Percentiles rank a stretch among this genome's conserved stretches.
These are phyloP conservation scores for Vitis rupestris DNA, from an alignment of 164 flowering plant genomes.

Conservation along the genomic window DNA sequence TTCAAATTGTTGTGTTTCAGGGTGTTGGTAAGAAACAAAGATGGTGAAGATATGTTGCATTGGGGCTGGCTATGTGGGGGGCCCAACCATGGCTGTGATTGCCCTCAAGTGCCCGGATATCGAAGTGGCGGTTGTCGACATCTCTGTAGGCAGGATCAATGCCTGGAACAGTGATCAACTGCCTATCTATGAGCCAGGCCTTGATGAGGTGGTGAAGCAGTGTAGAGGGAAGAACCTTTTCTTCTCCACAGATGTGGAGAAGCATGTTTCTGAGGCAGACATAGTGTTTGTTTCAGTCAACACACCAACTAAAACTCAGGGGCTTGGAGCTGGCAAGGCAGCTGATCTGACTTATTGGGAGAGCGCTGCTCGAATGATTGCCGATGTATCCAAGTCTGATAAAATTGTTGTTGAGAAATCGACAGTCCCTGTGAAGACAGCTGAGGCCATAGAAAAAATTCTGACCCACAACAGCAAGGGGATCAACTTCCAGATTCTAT, in stretches of 20 bases:
- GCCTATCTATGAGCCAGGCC: constrained; percentile 61
- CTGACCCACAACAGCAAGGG: constrained; percentile 59
- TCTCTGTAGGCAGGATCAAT: constrained; percentile 46
- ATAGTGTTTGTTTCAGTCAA: constrained; percentile 72
- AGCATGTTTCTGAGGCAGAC: constrained; percentile 53
- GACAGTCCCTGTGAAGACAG: constrained; percentile 63
- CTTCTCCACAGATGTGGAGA: constrained; percentile 64
- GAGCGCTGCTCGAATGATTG: constrained; percentile 73
- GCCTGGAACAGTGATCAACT: constrained; percentile 68
- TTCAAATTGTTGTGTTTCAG: not conserved
- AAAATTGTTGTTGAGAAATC: constrained; percentile 75
- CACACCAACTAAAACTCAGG: constrained; percentile 69
- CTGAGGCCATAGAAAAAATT: constrained; percentile 70
- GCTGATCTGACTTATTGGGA: constrained; percentile 72
- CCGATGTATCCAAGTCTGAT: constrained; percentile 62
- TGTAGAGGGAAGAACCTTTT: constrained; percentile 73
- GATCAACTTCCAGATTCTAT: constrained; percentile 58
- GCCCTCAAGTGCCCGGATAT: constrained; percentile 58
- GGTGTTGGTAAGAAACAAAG: not conserved
- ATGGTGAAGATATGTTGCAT: constrained; percentile 73
- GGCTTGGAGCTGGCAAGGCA: constrained; percentile 71
- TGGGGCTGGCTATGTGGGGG: constrained; percentile 69
- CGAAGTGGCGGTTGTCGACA: constrained; percentile 65
- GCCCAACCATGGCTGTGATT: constrained; percentile 71
- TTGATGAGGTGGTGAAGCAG: constrained; percentile 55